Base-by-base conservation (phyloP, 768 basidiomycete species). In the Lactifluus echinatus region DNA sequence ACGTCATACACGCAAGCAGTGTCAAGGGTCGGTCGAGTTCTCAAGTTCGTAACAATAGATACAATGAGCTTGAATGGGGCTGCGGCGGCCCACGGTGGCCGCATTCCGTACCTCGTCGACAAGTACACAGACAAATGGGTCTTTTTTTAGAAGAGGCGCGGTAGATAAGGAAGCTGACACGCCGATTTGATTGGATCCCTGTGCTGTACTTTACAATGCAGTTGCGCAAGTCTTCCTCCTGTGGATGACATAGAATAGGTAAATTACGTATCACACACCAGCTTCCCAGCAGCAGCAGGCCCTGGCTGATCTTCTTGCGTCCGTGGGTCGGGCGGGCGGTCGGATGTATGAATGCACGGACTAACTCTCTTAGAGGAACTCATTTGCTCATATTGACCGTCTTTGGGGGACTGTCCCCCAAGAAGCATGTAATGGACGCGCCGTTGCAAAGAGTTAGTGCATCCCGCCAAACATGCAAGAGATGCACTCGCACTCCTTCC, bases 51-150 rank as follows among this genome's bases (percentile, higher is more conserved):
- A 29, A 19, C 48, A 45, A 36, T 60, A 85, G 85, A 78, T 55
- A 31, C 10, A 31, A 31, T 10, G 31, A 86, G 87, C 84, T 72
- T 87, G 31, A 89, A 88, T 63, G 85, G 85, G 12, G 83, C 84
- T 24, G 82, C 83, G 2, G 84, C 85, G 79, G 73, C 87, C 15
- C 86, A 87, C 62, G 86, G 87, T n/a, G 85, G 83, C 37, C 85
- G 84, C 53, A 67, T 88, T 33, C 82, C 84, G 44, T 87, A 31
- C 31, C 72, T 88, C 54, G 80, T 87, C 43, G 86, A 88, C 11
- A 87, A 84, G 83, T 83, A 58, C 49, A 77, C 37, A 10, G 42
- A 28, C 47, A 23, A 34, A 15, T 12, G 2, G n/a, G 11, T 36
- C 28, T 33, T 19, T 29, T 31, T 43, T 31, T 31, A 23, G 40